These are phyloP conservation scores for Microglena sp. DNA, from an alignment of 139 green algal genomes.

Conservation along the genomic window DNA sequence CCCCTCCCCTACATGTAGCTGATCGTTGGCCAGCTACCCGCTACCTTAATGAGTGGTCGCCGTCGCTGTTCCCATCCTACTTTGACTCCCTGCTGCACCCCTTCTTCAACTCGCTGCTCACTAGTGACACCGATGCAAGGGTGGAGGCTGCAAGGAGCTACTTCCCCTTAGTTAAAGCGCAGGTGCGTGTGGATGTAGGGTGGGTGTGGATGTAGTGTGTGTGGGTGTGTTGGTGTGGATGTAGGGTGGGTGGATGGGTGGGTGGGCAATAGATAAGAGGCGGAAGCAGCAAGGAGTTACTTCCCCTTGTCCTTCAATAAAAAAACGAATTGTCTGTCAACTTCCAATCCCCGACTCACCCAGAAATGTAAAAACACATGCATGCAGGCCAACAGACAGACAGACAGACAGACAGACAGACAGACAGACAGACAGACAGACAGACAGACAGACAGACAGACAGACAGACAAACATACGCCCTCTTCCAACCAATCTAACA, in stretches of 20 bases:
- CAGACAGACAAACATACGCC: background rate
- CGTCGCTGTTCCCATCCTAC: conserved; percentile 18
- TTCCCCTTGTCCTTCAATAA: no score
- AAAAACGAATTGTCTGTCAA: no score
- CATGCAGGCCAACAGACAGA: background rate
- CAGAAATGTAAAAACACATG: background rate
- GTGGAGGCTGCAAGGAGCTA: conserved; percentile 20
- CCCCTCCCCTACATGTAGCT: no score
- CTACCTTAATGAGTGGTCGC: conserved; percentile 7
- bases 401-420: conserved; percentile 2
- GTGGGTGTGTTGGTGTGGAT: background rate
- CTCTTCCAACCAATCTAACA: no score
- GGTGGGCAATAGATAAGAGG: no score
- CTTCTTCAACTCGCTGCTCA: conserved; percentile 53
- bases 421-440: conserved; percentile 2
- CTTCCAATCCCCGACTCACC: no score
- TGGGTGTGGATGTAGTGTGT: background rate
- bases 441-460: conserved; percentile 2
- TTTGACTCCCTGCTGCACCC: conserved; percentile 50
- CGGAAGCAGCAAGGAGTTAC: no score
- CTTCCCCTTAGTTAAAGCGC: background rate
- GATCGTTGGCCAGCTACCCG: background rate
- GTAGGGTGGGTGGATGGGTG: no score
- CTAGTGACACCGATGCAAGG: conserved; percentile 54
- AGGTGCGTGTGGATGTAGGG: background rate